Conservation (phyloP, 805 yeast genomes). For the Zygoascus flipseniorum region DNA sequence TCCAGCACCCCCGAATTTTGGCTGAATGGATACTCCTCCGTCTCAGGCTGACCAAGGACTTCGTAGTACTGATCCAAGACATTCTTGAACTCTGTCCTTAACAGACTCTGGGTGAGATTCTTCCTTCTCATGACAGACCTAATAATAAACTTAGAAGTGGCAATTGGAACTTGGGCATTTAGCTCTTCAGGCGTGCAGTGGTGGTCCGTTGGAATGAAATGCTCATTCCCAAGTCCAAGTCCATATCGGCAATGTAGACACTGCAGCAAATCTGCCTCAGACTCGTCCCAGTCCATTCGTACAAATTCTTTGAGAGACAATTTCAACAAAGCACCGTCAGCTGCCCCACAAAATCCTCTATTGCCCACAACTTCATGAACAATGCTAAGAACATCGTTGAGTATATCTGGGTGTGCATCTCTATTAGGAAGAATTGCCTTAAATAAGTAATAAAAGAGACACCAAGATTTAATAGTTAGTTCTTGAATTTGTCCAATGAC, state of each 20-base stretch:
- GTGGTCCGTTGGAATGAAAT: conserved; percentile 62
- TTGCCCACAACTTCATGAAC: conserved; percentile 70
- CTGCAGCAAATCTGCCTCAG: conserved; percentile 69
- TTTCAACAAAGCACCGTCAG: conserved; percentile 53
- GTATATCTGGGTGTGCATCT: conserved; percentile 14
- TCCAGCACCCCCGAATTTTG: conserved; percentile 35
- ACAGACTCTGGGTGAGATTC: conserved; percentile 50
- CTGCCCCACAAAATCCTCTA: conserved; percentile 58
- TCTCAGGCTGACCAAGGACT: conserved; percentile 56
- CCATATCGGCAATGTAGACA: conserved; percentile 73
- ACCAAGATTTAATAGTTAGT: conserved; percentile 28
- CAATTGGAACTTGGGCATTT: conserved; percentile 33
- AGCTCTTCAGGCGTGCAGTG: conserved; percentile 36
- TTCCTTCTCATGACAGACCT: conserved; percentile 46
- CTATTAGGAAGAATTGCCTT: conserved; percentile 18
- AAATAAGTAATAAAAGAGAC: conserved; percentile 33
- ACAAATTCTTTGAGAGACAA: conserved; percentile 49
- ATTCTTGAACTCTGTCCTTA: conserved; percentile 63
- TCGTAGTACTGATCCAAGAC: conserved; percentile 66
- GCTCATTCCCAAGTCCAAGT: conserved; percentile 48
- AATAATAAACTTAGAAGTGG: conserved; percentile 41
- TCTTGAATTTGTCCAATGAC: conserved; percentile 24
- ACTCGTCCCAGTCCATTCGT: conserved; percentile 33
- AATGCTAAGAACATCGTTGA: conserved; percentile 43
- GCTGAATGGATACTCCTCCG: conserved; percentile 18